Conservation (phyloP, 345 rosid species). For the Eucalyptus paniculata region DNA sequence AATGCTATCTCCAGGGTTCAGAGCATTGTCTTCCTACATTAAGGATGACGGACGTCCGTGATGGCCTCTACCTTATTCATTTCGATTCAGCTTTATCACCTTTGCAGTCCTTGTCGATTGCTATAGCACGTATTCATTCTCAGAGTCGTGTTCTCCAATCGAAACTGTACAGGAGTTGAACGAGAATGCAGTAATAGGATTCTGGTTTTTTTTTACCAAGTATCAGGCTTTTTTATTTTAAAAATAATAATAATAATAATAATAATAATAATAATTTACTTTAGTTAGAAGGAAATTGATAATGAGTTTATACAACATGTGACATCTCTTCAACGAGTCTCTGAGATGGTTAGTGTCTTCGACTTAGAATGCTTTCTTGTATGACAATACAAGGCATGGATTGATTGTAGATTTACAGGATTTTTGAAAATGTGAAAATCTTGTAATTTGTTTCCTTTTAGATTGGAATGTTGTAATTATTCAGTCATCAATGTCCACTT, state of each 20-base stretch:
- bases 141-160: conserved; percentile 44
- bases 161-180: conserved; percentile 13
- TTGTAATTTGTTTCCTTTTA: not conserved
- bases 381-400: not conserved
- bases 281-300: not conserved
- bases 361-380: not conserved
- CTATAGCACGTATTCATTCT: conserved; percentile 69
- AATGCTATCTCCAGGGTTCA: conserved; percentile 27
- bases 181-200: not conserved
- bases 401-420: not conserved
- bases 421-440: not conserved
- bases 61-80: conserved; percentile 62
- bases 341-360: not conserved
- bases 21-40: conserved; percentile 33
- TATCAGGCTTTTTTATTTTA: not conserved
- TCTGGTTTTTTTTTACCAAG: not conserved
- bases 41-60: conserved; percentile 58
- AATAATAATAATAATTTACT: not conserved
- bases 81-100: conserved; percentile 60
- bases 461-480: not conserved
- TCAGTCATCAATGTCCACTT: not conserved
- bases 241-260: no score
- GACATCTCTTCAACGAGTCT: not conserved
- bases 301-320: not conserved
- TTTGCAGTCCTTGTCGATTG: conserved; percentile 73